Evolutionary conservation across 108 stramenopile species (phyloP), one percentile per base, ranked within the genome.

Genomic region (Cyclotella sp.): DNA sequence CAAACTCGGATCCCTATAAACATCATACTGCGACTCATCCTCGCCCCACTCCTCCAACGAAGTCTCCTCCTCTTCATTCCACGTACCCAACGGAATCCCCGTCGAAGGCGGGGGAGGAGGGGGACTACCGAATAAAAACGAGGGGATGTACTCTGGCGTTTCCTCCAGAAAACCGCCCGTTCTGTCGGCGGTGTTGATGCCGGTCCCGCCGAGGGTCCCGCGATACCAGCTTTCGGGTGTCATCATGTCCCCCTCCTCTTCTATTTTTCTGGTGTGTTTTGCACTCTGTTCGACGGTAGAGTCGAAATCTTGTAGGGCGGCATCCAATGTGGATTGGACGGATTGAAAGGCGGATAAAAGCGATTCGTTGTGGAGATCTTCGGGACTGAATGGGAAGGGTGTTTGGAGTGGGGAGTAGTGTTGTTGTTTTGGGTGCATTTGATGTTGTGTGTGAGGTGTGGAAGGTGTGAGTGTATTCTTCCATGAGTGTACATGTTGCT

Each of bases 161-260:
- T 34, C 34, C 6, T 34, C 34, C 34, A 34, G 2, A 6, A 6
- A 34, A 5, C 34, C 34, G 34, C 34, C n/a, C n/a, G n/a, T n/a
- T n/a, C n/a, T n/a, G n/a, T n/a, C n/a, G n/a, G n/a, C 34, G 34
- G 34, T 34, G 34, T 6, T 34, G 34, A 34, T 34, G 34, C 34
- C 34, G 34, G 4, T 34, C 2, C 34, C 34, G 6, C 34, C 34
- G 34, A 34, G 34, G 34, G 34, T 34, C 34, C 34, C 34, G 6
- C 34, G 34, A 34, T 34, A 6, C 34, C 34, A 34, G 34, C 34
- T 34, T 14, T 57, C 70, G 24, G 70, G 70, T 26, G 70, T 70
- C 70, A 70, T 70, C 42, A 44, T 58, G 0, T 70, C 52, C 52
- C 68, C 51, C 68, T 68, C 51, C 6, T 68, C 70, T 44, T 58